Percentiles rank a stretch among this genome's conserved stretches.
Evolutionary conservation across 805 yeast species (phyloP).

Genomic region (Barnettozyma pratensis): DNA sequence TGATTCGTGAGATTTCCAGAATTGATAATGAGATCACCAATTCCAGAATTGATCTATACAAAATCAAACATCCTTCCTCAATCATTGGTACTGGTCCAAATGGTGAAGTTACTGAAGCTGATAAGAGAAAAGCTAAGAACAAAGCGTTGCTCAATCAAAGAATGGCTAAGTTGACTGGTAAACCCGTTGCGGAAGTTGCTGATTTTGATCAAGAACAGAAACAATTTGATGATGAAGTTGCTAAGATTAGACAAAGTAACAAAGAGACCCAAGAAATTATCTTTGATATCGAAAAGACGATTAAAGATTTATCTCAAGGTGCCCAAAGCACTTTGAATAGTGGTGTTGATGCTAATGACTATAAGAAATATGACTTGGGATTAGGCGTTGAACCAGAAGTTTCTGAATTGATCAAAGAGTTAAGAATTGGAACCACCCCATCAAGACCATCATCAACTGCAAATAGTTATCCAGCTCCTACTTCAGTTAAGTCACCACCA

Average conservation of each 20-base stretch:
- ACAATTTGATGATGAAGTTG: conserved; percentile 44
- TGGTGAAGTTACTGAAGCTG: conserved; percentile 81
- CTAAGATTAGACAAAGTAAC: conserved; percentile 47
- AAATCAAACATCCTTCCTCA: conserved; percentile 62
- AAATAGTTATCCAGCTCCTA: neutral
- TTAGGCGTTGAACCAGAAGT: conserved; percentile 70
- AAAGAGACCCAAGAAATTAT: conserved; percentile 55
- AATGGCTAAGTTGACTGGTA: conserved; percentile 92
- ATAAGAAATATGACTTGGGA: conserved; percentile 77
- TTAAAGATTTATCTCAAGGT: conserved; percentile 49
- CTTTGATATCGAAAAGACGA: conserved; percentile 66
- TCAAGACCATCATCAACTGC: conserved; percentile 1
- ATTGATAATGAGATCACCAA: conserved; percentile 65
- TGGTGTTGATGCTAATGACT: conserved; percentile 40
- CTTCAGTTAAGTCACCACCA: conserved; percentile 10
- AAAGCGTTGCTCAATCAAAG: conserved; percentile 76
- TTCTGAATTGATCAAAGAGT: conserved; percentile 50
- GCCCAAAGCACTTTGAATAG: conserved; percentile 30
- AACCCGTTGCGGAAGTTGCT: conserved; percentile 40
- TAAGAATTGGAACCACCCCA: conserved; percentile 30
- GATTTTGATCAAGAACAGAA: conserved; percentile 32
- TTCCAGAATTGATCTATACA: conserved; percentile 60
- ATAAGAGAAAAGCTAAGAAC: conserved; percentile 72
- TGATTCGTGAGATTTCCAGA: conserved; percentile 56
- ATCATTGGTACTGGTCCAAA: conserved; percentile 81